These are phyloP conservation scores for Fusarium mundagurra DNA, from an alignment of 2,329 filamentous ascomycete genomes.

Conservation along the genomic window DNA sequence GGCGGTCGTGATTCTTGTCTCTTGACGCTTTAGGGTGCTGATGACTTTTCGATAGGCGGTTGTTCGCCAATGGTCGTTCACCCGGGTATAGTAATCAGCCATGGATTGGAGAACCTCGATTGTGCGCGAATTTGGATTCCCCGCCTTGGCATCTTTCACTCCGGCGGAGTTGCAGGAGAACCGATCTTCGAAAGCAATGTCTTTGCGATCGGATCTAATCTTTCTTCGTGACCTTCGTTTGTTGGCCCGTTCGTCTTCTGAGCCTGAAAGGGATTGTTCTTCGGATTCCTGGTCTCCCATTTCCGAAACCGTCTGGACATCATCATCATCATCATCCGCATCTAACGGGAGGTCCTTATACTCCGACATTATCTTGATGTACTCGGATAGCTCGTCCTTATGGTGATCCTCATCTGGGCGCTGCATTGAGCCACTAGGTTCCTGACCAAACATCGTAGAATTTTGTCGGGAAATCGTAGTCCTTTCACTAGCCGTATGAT, in stretches of 20 bases:
- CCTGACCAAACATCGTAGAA: background rate
- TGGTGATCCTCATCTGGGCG: background rate
- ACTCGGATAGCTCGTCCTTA: constrained; percentile 68
- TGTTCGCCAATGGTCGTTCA: constrained; percentile 80
- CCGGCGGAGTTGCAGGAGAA: constrained; percentile 67
- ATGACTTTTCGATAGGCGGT: constrained; percentile 82
- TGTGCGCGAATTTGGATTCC: constrained; percentile 78
- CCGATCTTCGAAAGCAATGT: constrained; percentile 54
- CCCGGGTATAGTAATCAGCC: constrained; percentile 78
- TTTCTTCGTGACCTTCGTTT: constrained; percentile 32
- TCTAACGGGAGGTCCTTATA: constrained; percentile 68
- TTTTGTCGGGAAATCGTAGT: background rate
- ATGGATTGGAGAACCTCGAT: constrained; percentile 83
- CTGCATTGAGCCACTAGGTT: background rate
- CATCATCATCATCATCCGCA: constrained; percentile 59
- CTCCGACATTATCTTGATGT: constrained; percentile 70
- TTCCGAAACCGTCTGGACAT: constrained; percentile 45
- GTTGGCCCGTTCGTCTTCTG: constrained; percentile 35
- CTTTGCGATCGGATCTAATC: constrained; percentile 42
- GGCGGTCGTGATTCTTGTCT: constrained; percentile 70
- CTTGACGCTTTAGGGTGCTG: constrained; percentile 74
- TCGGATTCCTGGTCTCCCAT: constrained; percentile 23
- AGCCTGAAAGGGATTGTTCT: constrained; percentile 26
- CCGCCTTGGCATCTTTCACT: constrained; percentile 52
- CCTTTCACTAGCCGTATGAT: background rate